Evolutionary conservation across 2,329 filamentous ascomycete genomes (phyloP), one percentile per base, ranked within the genome.

Genomic region (Massarina eburnea): DNA sequence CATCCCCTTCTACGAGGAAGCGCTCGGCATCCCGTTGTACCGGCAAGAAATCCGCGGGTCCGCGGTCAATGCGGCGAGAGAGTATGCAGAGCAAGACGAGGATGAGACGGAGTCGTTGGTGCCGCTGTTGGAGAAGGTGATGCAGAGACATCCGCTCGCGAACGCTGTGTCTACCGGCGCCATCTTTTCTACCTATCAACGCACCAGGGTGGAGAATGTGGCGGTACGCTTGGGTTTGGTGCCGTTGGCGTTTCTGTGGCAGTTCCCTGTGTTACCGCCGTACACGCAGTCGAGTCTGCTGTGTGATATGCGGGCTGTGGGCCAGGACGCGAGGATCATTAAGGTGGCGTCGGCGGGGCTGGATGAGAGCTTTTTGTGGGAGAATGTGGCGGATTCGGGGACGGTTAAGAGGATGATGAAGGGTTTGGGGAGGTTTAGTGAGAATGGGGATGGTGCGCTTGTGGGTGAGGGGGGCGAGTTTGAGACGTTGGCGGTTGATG

Each of bases 401-500:
- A 73, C 77, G 8, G 71, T 80, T 43, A 63, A 59, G 40, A 71
- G 72, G 34, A 61, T 87, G 42, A 70, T 74, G 22, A 77, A 73
- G 50, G 76, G 83, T 1, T 77, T 89, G 65, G 73, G 76, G 39
- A 79, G 82, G 51, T 95, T 95, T 71, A 86, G 87, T 35, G 73
- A 79, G 50, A 74, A 73, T 61, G 75, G 80, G 49, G 73, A 78
- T 52, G 90, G 88, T 0, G 87, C 88, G 8, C 82, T 91, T 8
- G 73, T 97, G 15, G 94, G 94, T 1, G 94, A 97, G 68, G 94
- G 94, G 5, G 94, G 94, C 3, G 94, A 97, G 74, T 97, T 95
- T 70, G 94, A 97, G 78, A 97, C 91, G 22, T 74, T 97, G 41
- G 90, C 94, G 35, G 64, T 97, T 27, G 83, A 91, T 70, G 94